A percentile compares a stretch with the other conserved stretches of the same genome.
These are phyloP conservation scores for Saccharomycopsis sp. DNA, from an alignment of 805 yeast genomes.

Conservation along the genomic window DNA sequence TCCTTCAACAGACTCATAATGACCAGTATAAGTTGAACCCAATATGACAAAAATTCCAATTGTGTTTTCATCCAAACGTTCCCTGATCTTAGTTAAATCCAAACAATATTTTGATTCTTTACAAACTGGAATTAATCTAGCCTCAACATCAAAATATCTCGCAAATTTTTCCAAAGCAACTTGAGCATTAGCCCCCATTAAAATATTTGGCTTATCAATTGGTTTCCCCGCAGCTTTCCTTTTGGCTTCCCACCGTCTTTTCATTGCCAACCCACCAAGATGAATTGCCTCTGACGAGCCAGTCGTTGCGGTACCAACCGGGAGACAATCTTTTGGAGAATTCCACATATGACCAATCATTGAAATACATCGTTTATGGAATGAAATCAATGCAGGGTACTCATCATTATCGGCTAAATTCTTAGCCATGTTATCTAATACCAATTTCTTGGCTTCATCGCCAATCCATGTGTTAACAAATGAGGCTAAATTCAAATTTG, in stretches of 20 bases:
- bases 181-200: slow-evolving; percentile 91
- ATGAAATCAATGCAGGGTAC: slow-evolving; percentile 76
- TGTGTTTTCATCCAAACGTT: slow-evolving; percentile 79
- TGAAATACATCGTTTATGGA: slow-evolving; percentile 76
- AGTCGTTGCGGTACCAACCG: slow-evolving; percentile 87
- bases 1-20: slow-evolving; percentile 68
- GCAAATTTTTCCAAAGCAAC: slow-evolving; percentile 94
- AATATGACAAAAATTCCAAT: slow-evolving; percentile 84
- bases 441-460: slow-evolving; percentile 45
- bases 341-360: slow-evolving; percentile 79
- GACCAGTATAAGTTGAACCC: slow-evolving; percentile 93
- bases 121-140: slow-evolving; percentile 63
- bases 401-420: slow-evolving; percentile 92
- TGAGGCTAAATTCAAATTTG: slow-evolving; percentile 78
- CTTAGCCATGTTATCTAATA: slow-evolving; percentile 68
- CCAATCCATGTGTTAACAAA: slow-evolving; percentile 75
- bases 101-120: slow-evolving; percentile 55
- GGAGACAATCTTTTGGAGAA: slow-evolving; percentile 43
- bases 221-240: slow-evolving; percentile 55
- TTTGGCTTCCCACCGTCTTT: slow-evolving; percentile 76
- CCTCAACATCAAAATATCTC: slow-evolving; percentile 86
- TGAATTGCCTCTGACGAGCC: slow-evolving; percentile 93
- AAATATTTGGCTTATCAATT: slow-evolving; percentile 64
- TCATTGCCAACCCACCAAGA: slow-evolving; percentile 90
- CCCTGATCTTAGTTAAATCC: slow-evolving; percentile 52